These are phyloP conservation scores for Camptophora hylomeconis DNA, from an alignment of 2,329 filamentous ascomycete genomes.

Conservation along the genomic window DNA sequence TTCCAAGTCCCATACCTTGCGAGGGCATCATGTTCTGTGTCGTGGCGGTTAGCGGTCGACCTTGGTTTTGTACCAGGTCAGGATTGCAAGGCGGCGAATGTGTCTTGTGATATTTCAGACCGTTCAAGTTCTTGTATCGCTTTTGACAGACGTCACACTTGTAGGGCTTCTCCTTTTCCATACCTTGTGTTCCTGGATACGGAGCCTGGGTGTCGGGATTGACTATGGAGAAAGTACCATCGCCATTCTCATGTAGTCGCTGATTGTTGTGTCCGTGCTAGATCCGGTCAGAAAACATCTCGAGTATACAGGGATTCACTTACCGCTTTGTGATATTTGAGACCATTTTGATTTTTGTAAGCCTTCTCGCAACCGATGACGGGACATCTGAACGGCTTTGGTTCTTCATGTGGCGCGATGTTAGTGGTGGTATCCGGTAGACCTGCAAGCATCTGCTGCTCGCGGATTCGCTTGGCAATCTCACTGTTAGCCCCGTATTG, in stretches of 20 bases:
- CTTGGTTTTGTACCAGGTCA: too few species aligned
- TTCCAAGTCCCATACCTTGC: too few species aligned
- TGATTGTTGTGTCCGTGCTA: slow-evolving; percentile 91
- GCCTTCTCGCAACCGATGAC: slow-evolving; percentile 95
- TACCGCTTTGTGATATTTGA: slow-evolving; percentile 74
- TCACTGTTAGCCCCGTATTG: slow-evolving; percentile 69
- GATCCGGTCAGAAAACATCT: slow-evolving; percentile 17
- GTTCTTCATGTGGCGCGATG: slow-evolving; percentile 60
- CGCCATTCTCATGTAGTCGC: slow-evolving; percentile 88
- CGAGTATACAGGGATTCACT: slow-evolving; percentile 20
- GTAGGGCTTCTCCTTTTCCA: slow-evolving; percentile 99
- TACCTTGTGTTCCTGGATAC: slow-evolving; percentile 92
- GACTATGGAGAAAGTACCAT: slow-evolving; percentile 95
- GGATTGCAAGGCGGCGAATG: slow-evolving; percentile 85
- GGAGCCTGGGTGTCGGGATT: slow-evolving; percentile 89
- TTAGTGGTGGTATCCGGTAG: slow-evolving; percentile 33
- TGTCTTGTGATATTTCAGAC: slow-evolving; percentile 84
- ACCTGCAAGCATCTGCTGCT: slow-evolving; percentile 50
- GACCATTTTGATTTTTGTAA: slow-evolving; percentile 97
- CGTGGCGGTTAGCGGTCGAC: too few species aligned
- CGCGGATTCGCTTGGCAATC: slow-evolving; percentile 51
- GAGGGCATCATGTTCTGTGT: too few species aligned
- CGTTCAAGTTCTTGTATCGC: slow-evolving; percentile 97
- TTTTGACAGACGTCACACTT: slow-evolving; percentile 95
- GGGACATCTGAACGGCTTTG: slow-evolving; percentile 94